Evolutionary conservation across 768 basidiomycete species (phyloP), one percentile per base, ranked within the genome.

Genomic region (Russula dissimulans): DNA sequence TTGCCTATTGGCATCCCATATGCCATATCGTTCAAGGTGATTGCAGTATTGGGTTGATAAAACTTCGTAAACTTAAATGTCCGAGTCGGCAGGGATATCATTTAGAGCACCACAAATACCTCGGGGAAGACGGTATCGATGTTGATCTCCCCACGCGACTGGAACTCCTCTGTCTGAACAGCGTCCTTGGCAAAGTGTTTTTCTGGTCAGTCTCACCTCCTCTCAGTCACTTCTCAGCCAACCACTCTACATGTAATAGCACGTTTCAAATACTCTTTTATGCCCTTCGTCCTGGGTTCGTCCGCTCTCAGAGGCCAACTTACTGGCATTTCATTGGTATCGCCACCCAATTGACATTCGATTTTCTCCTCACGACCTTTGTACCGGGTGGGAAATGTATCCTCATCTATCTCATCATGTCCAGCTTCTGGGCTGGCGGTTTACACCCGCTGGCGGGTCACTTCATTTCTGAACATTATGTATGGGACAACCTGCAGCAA

Each of bases 231-330:
- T 22, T 44, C 17, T 17, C 34, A 26, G 22, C 15, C 12, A n/a
- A 54, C 15, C 54, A 17, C 29, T 42, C 15, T 31, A 36, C n/a
- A 26, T 36, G 38, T 10, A 4, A 9, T 69, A 95, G 94, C 44
- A 95, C 91, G 2, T 99, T 98, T 76, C 97, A 99, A 75, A 92
- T 99, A 60, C 73, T 99, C 58, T 99, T 99, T 77, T 99, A 99
- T 71, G 97, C 97, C 47, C 79, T 99, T 57, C 88, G 97, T 38
- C 97, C 97, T 1, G 89, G 89, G 22, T 89, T 99, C 69, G 87
- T 98, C 54, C 87, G 93, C 48, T 76, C 82, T 5, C 95, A 97
- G 68, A 82, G 73, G 11, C 77, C 86, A 15, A 95, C 91, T 0
- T 75, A 72, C 51, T 97, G 93, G 92, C 95, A 98, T 73, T 68